Evolutionary conservation across 2,329 filamentous ascomycete genomes (phyloP).

Genomic region (Didymosphaeria variabile): DNA sequence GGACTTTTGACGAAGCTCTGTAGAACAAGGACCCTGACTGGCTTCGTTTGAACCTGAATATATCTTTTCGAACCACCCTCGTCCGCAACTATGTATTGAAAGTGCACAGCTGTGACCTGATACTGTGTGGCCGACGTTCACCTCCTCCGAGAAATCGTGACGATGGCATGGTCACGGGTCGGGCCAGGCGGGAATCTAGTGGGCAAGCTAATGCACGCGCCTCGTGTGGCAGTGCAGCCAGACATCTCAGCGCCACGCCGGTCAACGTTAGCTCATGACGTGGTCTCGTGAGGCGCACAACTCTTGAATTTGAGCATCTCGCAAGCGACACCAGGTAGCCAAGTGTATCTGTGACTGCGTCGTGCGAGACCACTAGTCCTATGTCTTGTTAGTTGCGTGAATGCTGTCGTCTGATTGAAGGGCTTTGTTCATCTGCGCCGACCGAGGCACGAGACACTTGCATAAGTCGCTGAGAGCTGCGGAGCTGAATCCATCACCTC

Average conservation of each 20-base stretch:
- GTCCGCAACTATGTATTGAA: no score
- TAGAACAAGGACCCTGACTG: no score
- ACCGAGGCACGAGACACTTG: slow-evolving; percentile 16
- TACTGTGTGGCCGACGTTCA: no score
- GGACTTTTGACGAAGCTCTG: no score
- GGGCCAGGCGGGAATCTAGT: not conserved
- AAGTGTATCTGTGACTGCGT: slow-evolving; percentile 5
- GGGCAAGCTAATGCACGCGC: slow-evolving; percentile 7
- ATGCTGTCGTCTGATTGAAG: not conserved
- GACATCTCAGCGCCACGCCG: not conserved
- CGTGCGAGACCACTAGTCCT: slow-evolving; percentile 3
- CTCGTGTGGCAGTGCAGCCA: slow-evolving; percentile 11
- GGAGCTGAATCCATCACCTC: slow-evolving; percentile 22
- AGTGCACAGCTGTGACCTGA: no score
- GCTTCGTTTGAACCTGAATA: no score
- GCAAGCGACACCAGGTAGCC: slow-evolving; percentile 5
- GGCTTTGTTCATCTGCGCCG: slow-evolving; percentile 8
- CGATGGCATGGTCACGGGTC: not conserved
- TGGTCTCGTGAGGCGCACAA: slow-evolving; percentile 29
- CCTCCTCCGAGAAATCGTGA: not conserved
- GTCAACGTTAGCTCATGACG: slow-evolving; percentile 30
- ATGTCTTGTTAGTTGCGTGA: slow-evolving; percentile 1
- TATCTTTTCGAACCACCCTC: no score
- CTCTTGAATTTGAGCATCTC: not conserved
- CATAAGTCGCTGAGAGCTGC: slow-evolving; percentile 5